Conservation (phyloP, 2,329 filamentous ascomycete species). For the Cercospora berteroae region DNA sequence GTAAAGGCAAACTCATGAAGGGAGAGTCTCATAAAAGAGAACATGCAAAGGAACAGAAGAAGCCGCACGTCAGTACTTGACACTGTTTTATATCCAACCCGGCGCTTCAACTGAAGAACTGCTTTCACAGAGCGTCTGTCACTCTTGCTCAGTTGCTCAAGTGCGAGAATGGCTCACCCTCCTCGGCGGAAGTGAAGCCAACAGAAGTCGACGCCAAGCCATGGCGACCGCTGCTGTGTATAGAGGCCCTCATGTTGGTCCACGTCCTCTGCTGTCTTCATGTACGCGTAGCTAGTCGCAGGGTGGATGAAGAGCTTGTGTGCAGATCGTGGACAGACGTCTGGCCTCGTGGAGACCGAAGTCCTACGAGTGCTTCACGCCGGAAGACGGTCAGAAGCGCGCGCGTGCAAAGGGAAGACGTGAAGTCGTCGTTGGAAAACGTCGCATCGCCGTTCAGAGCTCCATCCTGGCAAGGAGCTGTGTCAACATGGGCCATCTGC, state of each 20-base stretch:
- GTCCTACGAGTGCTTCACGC: slow-evolving; percentile 2
- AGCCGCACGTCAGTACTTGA: not conserved
- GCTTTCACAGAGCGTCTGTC: not conserved
- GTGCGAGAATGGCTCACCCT: not conserved
- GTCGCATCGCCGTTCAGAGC: not conserved
- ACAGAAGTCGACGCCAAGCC: slow-evolving; percentile 13
- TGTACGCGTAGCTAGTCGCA: not conserved
- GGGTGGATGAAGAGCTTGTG: not conserved
- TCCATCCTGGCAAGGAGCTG: not conserved
- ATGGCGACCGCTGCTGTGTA: not conserved
- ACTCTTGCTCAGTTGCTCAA: not conserved
- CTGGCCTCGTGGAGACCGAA: not conserved
- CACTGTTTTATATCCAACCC: not conserved
- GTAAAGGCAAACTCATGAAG: slow-evolving; percentile 29
- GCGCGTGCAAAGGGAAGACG: slow-evolving; percentile 1
- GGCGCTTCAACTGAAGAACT: not conserved
- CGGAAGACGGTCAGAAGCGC: not conserved
- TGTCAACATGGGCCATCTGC: not conserved
- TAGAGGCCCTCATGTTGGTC: not conserved
- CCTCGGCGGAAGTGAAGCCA: not conserved
- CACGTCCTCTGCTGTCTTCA: not conserved
- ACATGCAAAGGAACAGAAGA: not conserved
- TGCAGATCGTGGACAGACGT: not conserved
- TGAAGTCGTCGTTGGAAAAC: slow-evolving; percentile 7
- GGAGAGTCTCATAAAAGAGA: not conserved